Evolutionary conservation across 2,329 filamentous ascomycete species (phyloP), one percentile per base, ranked within the genome.

Genomic region (Scedosporium dehoogii): DNA sequence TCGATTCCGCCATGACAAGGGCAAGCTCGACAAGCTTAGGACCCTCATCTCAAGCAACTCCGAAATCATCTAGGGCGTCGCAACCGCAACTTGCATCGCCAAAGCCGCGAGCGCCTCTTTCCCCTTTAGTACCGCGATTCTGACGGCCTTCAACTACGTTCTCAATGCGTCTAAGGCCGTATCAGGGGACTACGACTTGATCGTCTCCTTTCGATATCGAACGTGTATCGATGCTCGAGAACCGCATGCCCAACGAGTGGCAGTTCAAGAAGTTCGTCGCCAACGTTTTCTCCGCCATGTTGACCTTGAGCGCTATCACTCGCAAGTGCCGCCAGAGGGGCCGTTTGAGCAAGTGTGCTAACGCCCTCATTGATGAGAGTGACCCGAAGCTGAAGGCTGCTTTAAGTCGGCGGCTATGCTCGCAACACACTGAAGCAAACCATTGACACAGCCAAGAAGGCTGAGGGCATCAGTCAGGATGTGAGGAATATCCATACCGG

Each of bases 201-300:
- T 77, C 0, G 67, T 72, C n/a, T 68, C 69, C 3, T 77, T 77
- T 77, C 59, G 69, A 73, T 1, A 69, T 72, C 9, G 65, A 70
- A 27, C 69, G 73, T 1, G 69, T 75, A 1, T 68, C 70, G 0
- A 70, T 75, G 6, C 48, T 76, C 0, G 70, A 76, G 63, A 67
- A 65, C 0, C 66, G 72, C n/a, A 64, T 74, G 1, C 72, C 73
- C 0, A 65, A 68, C 7, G 55, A 67, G 33, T 69, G 66, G 18
- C 69, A 70, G 0, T 74, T 74, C 46, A 68, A 71, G 58, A 71
- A 69, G 29, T 73, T 70, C 38, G 61, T 76, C 3, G 73, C 74
- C 68, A 71, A 73, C 9, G 74, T 75, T 0, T 76, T 76, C 58
- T 69, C 68, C 1, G 70, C 73, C 0, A 66, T 75, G 55, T 63